Base-by-base conservation (phyloP, 345 rosid genomes). In the Brassica juncea region DNA sequence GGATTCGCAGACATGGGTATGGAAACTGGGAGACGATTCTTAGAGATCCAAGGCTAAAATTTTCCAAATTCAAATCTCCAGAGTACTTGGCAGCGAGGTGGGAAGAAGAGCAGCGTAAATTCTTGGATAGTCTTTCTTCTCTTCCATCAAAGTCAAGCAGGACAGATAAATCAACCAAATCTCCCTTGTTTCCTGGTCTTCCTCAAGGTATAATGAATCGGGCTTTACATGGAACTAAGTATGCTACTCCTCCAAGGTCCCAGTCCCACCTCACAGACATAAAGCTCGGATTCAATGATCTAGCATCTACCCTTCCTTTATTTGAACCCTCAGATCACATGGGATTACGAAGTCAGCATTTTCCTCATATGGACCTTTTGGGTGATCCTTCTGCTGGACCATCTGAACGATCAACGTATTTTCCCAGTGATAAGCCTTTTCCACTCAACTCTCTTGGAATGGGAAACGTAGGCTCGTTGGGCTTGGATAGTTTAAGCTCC, bases 21-120 rank as follows among this genome's bases (percentile, higher is more conserved):
- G 99, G 98, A 66, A 89, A 90, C 49, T 96, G 99, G 99, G 92
- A 87, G 72, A 78, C 86, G 4, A 92, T 96, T 93, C 91, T 96
- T 32, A 87, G 91, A 79, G 99, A 96, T 84, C 87, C 89, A 19
- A 87, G 97, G 86, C 86, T 96, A 80, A 96, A 86, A 47, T 92
- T 96, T 73, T 93, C 97, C 0, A 93, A 86, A 78, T 80, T 88
- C 66, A 93, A 81, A 84, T 77, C 88, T 77, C 77, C 89, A 1
- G 92, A 89, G 70, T 97, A 93, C 77, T 86, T 96, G 84, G 93
- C 93, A 58, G 83, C 85, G 49, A 83, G 89, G 83, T 96, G 99
- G 99, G 99, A 96, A 82, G 99, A 92, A 80, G 99, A 96, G 77
- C 98, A 91, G 77, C 83, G 85, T 68, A 92, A 88, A 86, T 80